Base-by-base conservation (phyloP, 169 alveolate species). In the Plasmodium chabaudi region DNA sequence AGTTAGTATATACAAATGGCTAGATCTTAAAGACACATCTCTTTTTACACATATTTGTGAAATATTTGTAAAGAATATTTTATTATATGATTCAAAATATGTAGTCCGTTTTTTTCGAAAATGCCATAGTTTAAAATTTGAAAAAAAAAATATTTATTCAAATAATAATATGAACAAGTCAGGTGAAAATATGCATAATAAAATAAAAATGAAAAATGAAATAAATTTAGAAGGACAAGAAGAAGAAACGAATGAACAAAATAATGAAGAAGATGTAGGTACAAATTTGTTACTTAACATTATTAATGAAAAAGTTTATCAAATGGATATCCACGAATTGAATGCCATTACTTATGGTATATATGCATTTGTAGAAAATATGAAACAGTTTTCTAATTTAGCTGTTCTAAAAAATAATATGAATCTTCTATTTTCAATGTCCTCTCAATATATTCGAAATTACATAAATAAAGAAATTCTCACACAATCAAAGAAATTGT, bases 351-450 rank as follows among this genome's bases (percentile, higher is more conserved):
- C 90, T 7, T 67, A 82, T 47, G 72, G 84, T 1, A 13, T 82
- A 15, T 82, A 82, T 60, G 75, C 49, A 27, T 82, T 82, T 55
- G 34, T 82, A n/a, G 90, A 82, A 55, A 82, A 82, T n/a, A 82
- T 82, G 90, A 82, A 65, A 46, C 90, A 82, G 4, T 82, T 65
- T 47, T 67, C 90, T 2, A 51, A 67, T 21, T 49, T 82, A 25
- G 56, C 47, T 7, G 53, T 21, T 47, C 23, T 82, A 71, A 51
- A 70, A 49, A 82, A 82, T 55, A 82, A 82, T 47, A 82, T 82
- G 90, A 82, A 82, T 47, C 19, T 82, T 5, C 34, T 82, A 5
- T 82, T 82, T 82, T 82, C 90, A 9, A 82, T 67, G 72, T 39
- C 55, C 34, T 70, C 60, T 19, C 79, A 65, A 39, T 60, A 82